Conservation (phyloP, 352 stramenopile species). For the Nothophytophthora sp. region DNA sequence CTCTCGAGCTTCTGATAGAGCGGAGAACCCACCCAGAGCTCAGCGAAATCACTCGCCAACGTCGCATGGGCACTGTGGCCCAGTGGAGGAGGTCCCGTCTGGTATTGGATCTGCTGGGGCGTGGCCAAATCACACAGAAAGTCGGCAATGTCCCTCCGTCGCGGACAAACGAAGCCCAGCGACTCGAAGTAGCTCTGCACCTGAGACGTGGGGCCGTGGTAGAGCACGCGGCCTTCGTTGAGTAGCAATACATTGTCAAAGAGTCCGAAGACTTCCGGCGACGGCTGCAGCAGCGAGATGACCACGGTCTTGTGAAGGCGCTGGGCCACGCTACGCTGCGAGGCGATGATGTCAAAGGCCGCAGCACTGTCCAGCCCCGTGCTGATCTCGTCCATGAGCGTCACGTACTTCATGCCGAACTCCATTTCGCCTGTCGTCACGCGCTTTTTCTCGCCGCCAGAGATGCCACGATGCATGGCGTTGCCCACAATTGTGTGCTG, state of each 20-base stretch:
- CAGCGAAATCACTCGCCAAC: conserved; percentile 43
- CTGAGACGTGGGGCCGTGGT: conserved; percentile 67
- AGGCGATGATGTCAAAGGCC: conserved; percentile 59
- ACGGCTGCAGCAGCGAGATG: conserved; percentile 89
- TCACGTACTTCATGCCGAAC: conserved; percentile 71
- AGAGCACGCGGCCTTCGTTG: conserved; percentile 89
- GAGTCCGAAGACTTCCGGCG: conserved; percentile 90
- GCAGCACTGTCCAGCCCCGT: conserved; percentile 66
- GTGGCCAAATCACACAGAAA: conserved; percentile 84
- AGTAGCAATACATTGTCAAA: conserved; percentile 96
- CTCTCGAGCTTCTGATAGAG: conserved; percentile 33
- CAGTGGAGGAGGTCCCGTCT: conserved; percentile 7
- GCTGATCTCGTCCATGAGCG: conserved; percentile 85
- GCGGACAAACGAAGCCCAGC: conserved; percentile 62
- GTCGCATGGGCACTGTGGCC: conserved; percentile 16
- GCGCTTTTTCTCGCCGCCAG: conserved; percentile 64
- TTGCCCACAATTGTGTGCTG: conserved; percentile 70
- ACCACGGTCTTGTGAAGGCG: conserved; percentile 54
- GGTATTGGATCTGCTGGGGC: conserved; percentile 39
- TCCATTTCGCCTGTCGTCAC: conserved; percentile 73
- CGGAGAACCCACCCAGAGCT: conserved; percentile 33
- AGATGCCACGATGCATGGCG: conserved; percentile 55
- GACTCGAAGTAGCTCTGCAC: conserved; percentile 75
- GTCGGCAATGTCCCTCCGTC: conserved; percentile 85
- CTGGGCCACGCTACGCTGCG: conserved; percentile 41